Evolutionary conservation across 495 filamentous ascomycete species (phyloP).

Genomic region (Penicillium ucsense): DNA sequence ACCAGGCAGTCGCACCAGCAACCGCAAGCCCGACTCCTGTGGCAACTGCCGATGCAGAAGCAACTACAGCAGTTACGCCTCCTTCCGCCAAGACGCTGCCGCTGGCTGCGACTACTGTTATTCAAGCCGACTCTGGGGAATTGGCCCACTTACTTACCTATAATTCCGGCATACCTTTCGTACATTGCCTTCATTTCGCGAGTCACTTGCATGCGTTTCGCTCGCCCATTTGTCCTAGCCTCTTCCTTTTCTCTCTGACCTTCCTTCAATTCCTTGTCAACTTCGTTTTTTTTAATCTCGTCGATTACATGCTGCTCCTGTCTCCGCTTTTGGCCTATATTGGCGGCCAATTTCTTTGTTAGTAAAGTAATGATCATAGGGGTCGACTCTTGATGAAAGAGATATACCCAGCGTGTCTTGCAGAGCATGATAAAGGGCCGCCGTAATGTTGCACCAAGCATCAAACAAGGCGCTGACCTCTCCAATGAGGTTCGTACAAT

Average conservation of each 20-base stretch:
- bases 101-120: conserved; percentile 1
- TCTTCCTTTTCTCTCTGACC: conserved; percentile 1
- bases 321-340: conserved; percentile 1
- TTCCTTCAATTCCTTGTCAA: conserved; percentile 1
- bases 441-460: background rate
- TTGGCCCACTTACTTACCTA: background rate
- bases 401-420: background rate
- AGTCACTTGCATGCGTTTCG: background rate
- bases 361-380: conserved; percentile 1
- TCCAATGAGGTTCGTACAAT: conserved; percentile 1
- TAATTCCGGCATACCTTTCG: conserved; percentile 1
- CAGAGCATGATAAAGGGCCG: conserved; percentile 1
- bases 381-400: conserved; percentile 1
- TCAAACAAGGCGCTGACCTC: conserved; percentile 1
- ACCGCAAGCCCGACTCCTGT: background rate
- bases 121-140: background rate
- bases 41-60: conserved; percentile 1
- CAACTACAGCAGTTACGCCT: conserved; percentile 1
- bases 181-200: background rate
- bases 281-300: conserved; percentile 1
- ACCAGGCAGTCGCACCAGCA: background rate
- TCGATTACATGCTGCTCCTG: conserved; percentile 1
- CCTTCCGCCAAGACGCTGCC: conserved; percentile 1
- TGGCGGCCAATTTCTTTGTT: background rate
- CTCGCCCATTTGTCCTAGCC: background rate